These are phyloP conservation scores for Cystobasidium pallidum DNA, from an alignment of 1,284 basidiomycete species.

Conservation along the genomic window DNA sequence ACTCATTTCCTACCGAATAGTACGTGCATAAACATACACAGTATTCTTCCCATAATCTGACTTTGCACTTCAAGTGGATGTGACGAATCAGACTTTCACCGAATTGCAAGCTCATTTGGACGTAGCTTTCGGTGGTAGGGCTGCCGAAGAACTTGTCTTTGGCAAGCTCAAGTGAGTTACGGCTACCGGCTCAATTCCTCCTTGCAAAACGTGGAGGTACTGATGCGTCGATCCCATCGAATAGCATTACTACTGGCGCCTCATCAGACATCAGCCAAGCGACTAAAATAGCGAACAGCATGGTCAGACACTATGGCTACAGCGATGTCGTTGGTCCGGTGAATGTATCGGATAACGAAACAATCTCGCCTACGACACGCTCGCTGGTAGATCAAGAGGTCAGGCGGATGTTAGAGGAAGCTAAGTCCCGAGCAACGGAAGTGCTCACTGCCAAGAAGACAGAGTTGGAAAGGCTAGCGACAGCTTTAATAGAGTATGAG, in stretches of 20 bases:
- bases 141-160: slow-evolving; percentile 89
- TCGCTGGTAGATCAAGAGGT: slow-evolving; percentile 53
- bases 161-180: slow-evolving; percentile 68
- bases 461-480: slow-evolving; percentile 84
- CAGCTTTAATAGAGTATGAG: slow-evolving; percentile 88
- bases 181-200: not conserved
- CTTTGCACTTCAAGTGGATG: slow-evolving; percentile 16
- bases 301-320: slow-evolving; percentile 88
- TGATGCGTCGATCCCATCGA: not conserved
- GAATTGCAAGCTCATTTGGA: slow-evolving; percentile 64
- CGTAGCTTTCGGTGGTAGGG: slow-evolving; percentile 87
- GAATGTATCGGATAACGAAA: slow-evolving; percentile 48
- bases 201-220: not conserved
- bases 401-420: slow-evolving; percentile 68
- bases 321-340: slow-evolving; percentile 59
- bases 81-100: slow-evolving; percentile 31
- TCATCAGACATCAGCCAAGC: slow-evolving; percentile 80
- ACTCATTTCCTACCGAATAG: slow-evolving; percentile 84
- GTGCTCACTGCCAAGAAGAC: slow-evolving; percentile 72
- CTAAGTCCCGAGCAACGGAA: slow-evolving; percentile 69
- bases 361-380: slow-evolving; percentile 49
- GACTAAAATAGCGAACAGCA: slow-evolving; percentile 75
- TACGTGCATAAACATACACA: slow-evolving; percentile 60
- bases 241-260: slow-evolving; percentile 67
- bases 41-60: not conserved